Conservation (phyloP, 257 asterid genomes). For the Hygrophila difformis region DNA sequence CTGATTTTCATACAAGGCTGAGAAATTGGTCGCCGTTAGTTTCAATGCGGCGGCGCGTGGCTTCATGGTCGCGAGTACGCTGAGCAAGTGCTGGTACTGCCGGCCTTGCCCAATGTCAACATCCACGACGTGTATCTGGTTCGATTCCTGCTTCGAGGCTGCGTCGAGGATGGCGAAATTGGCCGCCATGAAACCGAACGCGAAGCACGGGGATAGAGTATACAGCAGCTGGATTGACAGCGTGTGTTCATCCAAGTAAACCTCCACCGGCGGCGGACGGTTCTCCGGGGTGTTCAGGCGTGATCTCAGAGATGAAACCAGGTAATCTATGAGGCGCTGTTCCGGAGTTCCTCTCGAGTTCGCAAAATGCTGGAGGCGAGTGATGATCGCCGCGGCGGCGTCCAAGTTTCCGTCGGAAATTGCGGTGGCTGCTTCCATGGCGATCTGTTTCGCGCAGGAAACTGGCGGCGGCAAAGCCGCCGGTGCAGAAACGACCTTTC, state of each 20-base stretch:
- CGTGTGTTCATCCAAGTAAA: slow-evolving; percentile 32
- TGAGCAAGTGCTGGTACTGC: slow-evolving; percentile 53
- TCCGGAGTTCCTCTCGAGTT: slow-evolving; percentile 38
- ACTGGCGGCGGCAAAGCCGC: slow-evolving; percentile 46
- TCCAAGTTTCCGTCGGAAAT: slow-evolving; percentile 39
- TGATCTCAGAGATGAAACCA: slow-evolving; percentile 26
- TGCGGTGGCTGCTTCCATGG: slow-evolving; percentile 36
- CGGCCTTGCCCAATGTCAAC: slow-evolving; percentile 54
- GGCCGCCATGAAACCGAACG: slow-evolving; percentile 71
- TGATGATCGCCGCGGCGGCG: slow-evolving; percentile 40
- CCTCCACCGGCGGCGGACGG: slow-evolving; percentile 26
- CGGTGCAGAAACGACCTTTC: slow-evolving; percentile 32
- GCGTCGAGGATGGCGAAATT: slow-evolving; percentile 54
- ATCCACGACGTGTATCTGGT: slow-evolving; percentile 51
- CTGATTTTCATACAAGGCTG: slow-evolving; percentile 16
- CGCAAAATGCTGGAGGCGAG: slow-evolving; percentile 45
- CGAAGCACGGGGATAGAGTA: slow-evolving; percentile 53
- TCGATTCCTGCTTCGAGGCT: slow-evolving; percentile 14
- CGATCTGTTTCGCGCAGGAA: slow-evolving; percentile 31
- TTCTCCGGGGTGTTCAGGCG: slow-evolving; percentile 36
- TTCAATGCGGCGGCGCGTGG: slow-evolving; percentile 14
- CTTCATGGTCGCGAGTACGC: slow-evolving; percentile 48
- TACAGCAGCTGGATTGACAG: slow-evolving; percentile 34
- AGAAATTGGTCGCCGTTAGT: slow-evolving; percentile 36
- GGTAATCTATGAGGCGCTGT: slow-evolving; percentile 33